Percentiles rank a stretch among this genome's conserved stretches.
Evolutionary conservation across 257 asterid genomes (phyloP).

Genomic region (Voacanga thouarsii): DNA sequence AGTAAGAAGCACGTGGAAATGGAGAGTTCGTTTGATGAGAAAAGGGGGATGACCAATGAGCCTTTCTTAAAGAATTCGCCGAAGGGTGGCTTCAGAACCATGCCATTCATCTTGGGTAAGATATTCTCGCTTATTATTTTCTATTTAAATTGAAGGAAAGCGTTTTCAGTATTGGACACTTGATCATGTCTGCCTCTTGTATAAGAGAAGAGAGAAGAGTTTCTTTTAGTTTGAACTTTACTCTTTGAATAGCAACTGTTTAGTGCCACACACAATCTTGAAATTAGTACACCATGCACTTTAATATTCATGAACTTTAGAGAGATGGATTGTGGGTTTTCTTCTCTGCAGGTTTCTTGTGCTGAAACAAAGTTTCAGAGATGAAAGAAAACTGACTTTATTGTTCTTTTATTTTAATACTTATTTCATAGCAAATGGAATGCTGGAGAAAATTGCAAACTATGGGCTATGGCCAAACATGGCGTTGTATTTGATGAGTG

Average conservation of each 20-base stretch:
- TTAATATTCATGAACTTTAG: too few relatives aligned
- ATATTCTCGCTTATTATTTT: too few relatives aligned
- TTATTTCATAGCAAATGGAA: conserved; percentile 39
- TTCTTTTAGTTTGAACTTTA: neutral
- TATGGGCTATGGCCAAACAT: conserved; percentile 31
- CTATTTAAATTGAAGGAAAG: neutral
- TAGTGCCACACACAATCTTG: too few relatives aligned
- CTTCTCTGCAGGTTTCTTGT: too few relatives aligned
- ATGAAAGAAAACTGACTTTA: neutral
- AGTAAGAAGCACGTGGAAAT: neutral
- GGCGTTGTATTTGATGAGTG: conserved; percentile 42
- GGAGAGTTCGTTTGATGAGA: conserved; percentile 7
- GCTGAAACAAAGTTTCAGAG: too few relatives aligned
- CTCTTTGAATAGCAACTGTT: too few relatives aligned
- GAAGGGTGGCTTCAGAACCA: conserved; percentile 73
- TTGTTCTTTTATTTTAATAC: neutral
- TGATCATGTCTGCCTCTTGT: neutral
- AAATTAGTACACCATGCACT: too few relatives aligned
- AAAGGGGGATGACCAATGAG: conserved; percentile 6
- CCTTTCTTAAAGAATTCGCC: conserved; percentile 9
- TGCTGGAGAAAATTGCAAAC: conserved; percentile 58
- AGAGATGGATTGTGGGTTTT: too few relatives aligned
- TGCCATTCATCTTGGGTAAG: conserved; percentile 68
- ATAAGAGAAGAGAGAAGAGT: neutral
- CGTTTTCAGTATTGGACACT: neutral